Percentiles rank a stretch among this genome's conserved stretches.
These are phyloP conservation scores for Fusarium mangiferae DNA, from an alignment of 2,329 filamentous ascomycete species.

Conservation along the genomic window DNA sequence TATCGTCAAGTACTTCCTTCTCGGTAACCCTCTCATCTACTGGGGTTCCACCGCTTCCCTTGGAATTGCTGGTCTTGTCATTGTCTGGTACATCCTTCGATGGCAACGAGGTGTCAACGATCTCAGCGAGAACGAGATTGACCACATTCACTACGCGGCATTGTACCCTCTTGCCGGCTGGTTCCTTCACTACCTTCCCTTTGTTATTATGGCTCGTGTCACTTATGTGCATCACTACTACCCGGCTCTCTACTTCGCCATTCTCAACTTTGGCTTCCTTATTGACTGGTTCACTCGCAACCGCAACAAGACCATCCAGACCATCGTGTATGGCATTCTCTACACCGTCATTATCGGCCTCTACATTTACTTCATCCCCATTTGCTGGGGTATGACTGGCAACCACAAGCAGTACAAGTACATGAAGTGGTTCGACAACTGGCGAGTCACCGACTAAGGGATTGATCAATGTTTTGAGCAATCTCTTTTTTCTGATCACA, in stretches of 20 bases:
- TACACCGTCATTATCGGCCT: slow-evolving; percentile 81
- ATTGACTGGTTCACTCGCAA: slow-evolving; percentile 83
- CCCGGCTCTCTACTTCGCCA: slow-evolving; percentile 96
- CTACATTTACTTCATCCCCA: slow-evolving; percentile 90
- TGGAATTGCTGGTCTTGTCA: slow-evolving; percentile 75
- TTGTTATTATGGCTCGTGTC: slow-evolving; percentile 97
- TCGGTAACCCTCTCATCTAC: slow-evolving; percentile 96
- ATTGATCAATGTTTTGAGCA: slow-evolving; percentile 4
- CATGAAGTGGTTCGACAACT: slow-evolving; percentile 91
- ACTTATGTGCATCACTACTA: slow-evolving; percentile 99
- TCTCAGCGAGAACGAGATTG: slow-evolving; percentile 81
- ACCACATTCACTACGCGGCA: slow-evolving; percentile 94
- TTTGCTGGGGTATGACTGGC: slow-evolving; percentile 96
- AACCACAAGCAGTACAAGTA: slow-evolving; percentile 85
- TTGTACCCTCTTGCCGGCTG: slow-evolving; percentile 93
- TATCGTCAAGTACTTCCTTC: slow-evolving; percentile 97
- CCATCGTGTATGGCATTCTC: slow-evolving; percentile 75
- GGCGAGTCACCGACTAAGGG: slow-evolving; percentile 78
- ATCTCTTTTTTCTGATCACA: slow-evolving; percentile 21
- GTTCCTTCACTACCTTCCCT: slow-evolving; percentile 96
- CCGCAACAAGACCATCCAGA: slow-evolving; percentile 71
- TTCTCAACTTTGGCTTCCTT: slow-evolving; percentile 87
- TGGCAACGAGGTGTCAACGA: slow-evolving; percentile 97
- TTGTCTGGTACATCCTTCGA: slow-evolving; percentile 87
- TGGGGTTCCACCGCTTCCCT: slow-evolving; percentile 90